Percentiles rank a stretch among this genome's conserved stretches.
Conservation (phyloP, 2,329 filamentous ascomycete species). For the Trichoderma aggressivum region DNA sequence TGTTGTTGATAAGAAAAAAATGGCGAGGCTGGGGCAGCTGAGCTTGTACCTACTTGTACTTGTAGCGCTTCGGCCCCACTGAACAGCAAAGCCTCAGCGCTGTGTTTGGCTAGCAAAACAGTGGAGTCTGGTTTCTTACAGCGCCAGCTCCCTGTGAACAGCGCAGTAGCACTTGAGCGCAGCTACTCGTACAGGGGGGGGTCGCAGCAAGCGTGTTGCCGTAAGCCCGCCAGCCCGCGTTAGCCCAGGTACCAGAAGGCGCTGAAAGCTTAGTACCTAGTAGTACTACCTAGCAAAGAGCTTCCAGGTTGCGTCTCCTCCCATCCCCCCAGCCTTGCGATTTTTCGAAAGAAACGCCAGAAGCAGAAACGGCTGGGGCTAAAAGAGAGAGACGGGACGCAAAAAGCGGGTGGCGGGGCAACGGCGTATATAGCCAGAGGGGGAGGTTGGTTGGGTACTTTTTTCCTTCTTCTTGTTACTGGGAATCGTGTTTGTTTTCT, state of each 20-base stretch:
- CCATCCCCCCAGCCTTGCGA: constrained; percentile 33
- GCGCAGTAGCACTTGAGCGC: too few species aligned
- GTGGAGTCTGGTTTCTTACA: background rate
- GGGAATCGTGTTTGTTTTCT: background rate
- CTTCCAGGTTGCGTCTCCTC: background rate
- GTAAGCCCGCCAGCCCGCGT: constrained; percentile 4
- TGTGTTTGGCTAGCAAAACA: background rate
- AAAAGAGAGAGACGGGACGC: too few species aligned
- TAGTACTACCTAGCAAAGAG: too few species aligned
- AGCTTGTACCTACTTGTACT: background rate
- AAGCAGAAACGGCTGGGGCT: background rate
- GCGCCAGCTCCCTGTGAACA: background rate
- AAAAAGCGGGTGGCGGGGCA: constrained; percentile 47
- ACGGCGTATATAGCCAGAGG: constrained; percentile 37
- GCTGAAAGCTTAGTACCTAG: background rate
- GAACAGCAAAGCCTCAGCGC: background rate
- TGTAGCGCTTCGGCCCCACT: background rate
- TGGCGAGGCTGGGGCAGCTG: constrained; percentile 2
- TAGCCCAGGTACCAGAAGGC: constrained; percentile 1
- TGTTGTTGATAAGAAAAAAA: background rate
- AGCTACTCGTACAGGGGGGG: background rate
- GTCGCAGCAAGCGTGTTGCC: background rate
- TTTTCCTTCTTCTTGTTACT: background rate
- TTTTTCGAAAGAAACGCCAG: constrained; percentile 21
- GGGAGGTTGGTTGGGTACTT: background rate